Evolutionary conservation across 108 stramenopile species (phyloP), one percentile per base, ranked within the genome.

Genomic region (Mayamaea pseudoterrestris): DNA sequence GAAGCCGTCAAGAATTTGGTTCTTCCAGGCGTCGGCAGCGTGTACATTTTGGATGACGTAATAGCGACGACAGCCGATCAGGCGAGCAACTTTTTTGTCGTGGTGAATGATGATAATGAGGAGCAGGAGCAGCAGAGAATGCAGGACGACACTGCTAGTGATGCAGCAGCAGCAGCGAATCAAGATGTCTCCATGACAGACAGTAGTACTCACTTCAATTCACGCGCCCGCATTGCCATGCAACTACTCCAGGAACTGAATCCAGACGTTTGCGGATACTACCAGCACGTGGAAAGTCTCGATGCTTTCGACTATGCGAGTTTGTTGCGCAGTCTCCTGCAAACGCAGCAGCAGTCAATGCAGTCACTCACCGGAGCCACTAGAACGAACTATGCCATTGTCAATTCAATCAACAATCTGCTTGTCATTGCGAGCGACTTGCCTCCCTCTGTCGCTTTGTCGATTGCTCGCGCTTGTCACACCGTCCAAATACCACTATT

Each of bases 1-100:
- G 97, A 99, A 69, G 90, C 94, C 0, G 71, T 98, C 34, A 99
- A 99, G 61, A 99, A 99, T 70, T 68, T 99, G 3, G 95, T 97
- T 6, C 47, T 99, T 36, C 99, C 99, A 12, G 99, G 99, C 24
- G 67, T 98, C n/a, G 97, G 96, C 8, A 58, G 64, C 26, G 85
- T 98, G 60, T 63, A 76, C 42, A 63, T 97, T 26, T 48, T 99
- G 12, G 99, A 98, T 62, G 91, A 74, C 20, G 76, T 46, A 57
- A 73, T 30, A 27, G 13, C 27, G 41, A 58, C 53, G 21, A 54
- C 54, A 25, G 60, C 53, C 50, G 55, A 68, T 41, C 43, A 60
- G 29, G 25, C 60, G 47, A 71, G 62, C 42, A 92, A 96, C 54
- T 92, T 93, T 50, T 94, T 91, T 53, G 47, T 86, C 8, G n/a